Evolutionary conservation across 2,329 filamentous ascomycete species (phyloP).

Genomic region (Ophiognomonia clavigignenti-juglandacearum): DNA sequence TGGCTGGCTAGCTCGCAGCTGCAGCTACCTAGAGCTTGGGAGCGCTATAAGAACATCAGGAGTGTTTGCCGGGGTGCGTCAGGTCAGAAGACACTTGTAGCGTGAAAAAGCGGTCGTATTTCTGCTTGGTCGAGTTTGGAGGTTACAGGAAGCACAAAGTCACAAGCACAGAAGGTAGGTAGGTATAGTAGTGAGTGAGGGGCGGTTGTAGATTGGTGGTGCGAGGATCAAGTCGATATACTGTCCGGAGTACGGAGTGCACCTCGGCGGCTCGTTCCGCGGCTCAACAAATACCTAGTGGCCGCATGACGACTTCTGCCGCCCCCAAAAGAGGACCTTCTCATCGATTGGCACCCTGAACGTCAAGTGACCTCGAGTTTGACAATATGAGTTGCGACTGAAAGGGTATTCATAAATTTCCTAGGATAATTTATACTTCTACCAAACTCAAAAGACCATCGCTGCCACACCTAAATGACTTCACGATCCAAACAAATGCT

Average conservation of each 20-base stretch:
- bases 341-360: too few species aligned
- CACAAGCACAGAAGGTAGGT: too few species aligned
- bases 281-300: background rate
- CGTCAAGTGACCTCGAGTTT: background rate
- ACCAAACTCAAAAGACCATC: background rate
- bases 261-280: background rate
- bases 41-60: constrained; percentile 15
- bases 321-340: too few species aligned
- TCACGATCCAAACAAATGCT: background rate
- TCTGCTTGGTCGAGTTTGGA: constrained; percentile 4
- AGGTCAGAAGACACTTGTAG: background rate
- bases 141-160: constrained; percentile 1
- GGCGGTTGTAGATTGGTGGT: too few species aligned
- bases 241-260: constrained; percentile 9
- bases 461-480: background rate
- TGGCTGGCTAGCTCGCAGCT: constrained; percentile 15
- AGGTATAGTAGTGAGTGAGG: too few species aligned
- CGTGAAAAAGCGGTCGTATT: background rate
- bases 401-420: background rate
- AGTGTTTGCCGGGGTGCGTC: background rate
- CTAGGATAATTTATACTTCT: background rate
- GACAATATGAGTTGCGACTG: background rate
- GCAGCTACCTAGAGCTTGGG: background rate
- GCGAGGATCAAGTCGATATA: too few species aligned
- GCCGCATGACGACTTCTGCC: background rate